Conservation (phyloP, 176 grass and related monocot genomes). For the Dendrocalamus sinicus region DNA sequence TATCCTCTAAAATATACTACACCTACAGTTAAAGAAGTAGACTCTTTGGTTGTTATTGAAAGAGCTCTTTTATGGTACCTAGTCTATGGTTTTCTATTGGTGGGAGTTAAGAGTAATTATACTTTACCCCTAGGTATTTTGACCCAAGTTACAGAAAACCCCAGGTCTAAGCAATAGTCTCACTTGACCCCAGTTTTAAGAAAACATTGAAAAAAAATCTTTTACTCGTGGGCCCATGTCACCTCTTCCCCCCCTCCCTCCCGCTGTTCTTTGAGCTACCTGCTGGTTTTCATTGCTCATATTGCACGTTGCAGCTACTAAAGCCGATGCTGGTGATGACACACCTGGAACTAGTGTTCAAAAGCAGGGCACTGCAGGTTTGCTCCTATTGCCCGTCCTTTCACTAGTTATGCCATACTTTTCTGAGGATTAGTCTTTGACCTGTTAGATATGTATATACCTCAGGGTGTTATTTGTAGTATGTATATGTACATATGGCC, state of each 20-base stretch:
- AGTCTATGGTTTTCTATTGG: not conserved
- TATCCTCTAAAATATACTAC: not conserved
- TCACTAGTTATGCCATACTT: conserved; percentile 1
- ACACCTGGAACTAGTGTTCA: conserved; percentile 8
- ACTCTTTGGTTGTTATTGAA: conserved; percentile 9
- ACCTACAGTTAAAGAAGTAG: not conserved
- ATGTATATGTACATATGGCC: too few species aligned
- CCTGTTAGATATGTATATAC: too few species aligned
- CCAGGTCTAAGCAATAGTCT: not conserved
- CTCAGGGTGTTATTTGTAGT: too few species aligned
- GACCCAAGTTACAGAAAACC: not conserved
- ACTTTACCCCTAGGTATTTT: conserved; percentile 21
- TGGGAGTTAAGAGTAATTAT: conserved; percentile 1
- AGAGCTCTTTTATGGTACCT: not conserved
- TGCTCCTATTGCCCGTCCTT: conserved; percentile 2
- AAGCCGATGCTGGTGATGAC: conserved; percentile 26
- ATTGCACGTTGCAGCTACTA: conserved; percentile 38
- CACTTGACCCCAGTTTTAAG: not conserved
- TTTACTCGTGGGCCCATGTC: not conserved
- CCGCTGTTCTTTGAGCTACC: not conserved
- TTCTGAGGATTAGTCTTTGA: not conserved
- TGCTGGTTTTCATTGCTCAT: conserved; percentile 33
- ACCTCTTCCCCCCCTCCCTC: not conserved
- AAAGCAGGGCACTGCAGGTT: conserved; percentile 32
- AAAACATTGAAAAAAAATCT: not conserved